These are phyloP conservation scores for Blastobotrys parvus DNA, from an alignment of 805 yeast genomes.

Conservation along the genomic window DNA sequence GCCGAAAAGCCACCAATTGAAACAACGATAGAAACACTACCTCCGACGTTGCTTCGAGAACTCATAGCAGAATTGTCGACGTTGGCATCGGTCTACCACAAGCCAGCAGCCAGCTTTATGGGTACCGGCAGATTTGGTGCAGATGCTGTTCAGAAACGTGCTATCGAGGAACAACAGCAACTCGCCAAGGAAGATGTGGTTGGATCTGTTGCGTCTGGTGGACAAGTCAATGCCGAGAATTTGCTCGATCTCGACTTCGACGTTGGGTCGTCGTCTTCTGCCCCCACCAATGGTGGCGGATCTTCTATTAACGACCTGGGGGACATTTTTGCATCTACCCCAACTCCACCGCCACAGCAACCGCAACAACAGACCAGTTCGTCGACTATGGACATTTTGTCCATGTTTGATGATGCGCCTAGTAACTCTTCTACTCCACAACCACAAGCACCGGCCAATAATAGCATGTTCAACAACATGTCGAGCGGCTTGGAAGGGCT, in stretches of 20 bases:
- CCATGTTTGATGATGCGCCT: constrained; percentile 31
- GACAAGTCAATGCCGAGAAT: constrained; percentile 62
- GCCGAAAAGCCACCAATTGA: constrained; percentile 62
- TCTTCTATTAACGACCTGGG: constrained; percentile 65
- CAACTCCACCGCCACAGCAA: constrained; percentile 15
- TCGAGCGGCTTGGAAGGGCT: background rate
- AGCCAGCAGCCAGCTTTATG: constrained; percentile 62
- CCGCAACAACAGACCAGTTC: constrained; percentile 16
- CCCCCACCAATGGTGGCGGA: constrained; percentile 12
- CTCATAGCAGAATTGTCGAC: constrained; percentile 72
- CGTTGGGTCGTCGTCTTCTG: constrained; percentile 24
- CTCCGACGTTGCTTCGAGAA: constrained; percentile 58
- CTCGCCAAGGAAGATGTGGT: constrained; percentile 66
- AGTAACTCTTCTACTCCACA: constrained; percentile 5
- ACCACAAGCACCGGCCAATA: constrained; percentile 1
- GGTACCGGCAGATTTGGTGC: constrained; percentile 35
- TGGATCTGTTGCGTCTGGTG: constrained; percentile 23
- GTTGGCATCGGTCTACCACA: constrained; percentile 81
- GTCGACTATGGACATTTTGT: constrained; percentile 37
- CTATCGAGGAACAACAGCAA: constrained; percentile 68
- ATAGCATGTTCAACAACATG: background rate
- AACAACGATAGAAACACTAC: constrained; percentile 63
- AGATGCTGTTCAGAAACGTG: constrained; percentile 36
- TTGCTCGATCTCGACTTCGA: constrained; percentile 80
- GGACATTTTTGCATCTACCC: constrained; percentile 44